Base-by-base conservation (phyloP, 2,329 filamentous ascomycete species). In the Fusarium setosum region DNA sequence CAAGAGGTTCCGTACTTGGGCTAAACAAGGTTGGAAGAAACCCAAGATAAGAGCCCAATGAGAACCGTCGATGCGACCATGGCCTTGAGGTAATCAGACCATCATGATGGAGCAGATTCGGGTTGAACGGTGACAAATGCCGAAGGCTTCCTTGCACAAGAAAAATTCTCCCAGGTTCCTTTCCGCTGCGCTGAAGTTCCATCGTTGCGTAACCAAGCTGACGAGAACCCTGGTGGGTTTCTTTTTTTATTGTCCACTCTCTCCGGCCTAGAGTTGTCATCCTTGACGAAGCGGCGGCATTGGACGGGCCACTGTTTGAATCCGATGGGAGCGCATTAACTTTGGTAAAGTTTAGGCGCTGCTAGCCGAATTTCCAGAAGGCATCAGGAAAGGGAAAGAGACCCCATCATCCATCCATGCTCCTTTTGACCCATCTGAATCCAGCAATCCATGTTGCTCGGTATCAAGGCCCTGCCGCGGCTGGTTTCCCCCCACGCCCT, bases 311-410 rank as follows among this genome's bases (percentile, higher is more conserved):
- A 15, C 29, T 13, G 44, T 40, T 18, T 37, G 49, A 53, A 42
- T 65, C 52, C 42, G 32, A 31, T 18, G 17, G 32, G 32, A 42
- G 23, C 37, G 45, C 37, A 51, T 52, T 31, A 44, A 44, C 31
- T 18, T 40, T 18, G 37, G 31, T 42, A 23, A 31, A 49, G 23
- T 41, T 38, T 29, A 12, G 35, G 45, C 55, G 48, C 56, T 60
- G 52, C 31, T 44, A 48, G 29, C 29, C 45, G 45, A 48, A 53
- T 56, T 72, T 70, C 69, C 71, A 67, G 67, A 72, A 72, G 56
- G 51, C 45, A 26, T 29, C 54, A 29, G 29, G 47, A 48, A 51
- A 57, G 23, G 44, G 47, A 45, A 52, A 23, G 44, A 60, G 32
- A 48, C 40, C 35, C 52, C 51, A 35, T 61, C 50, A 21, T 47